Base-by-base conservation (phyloP, 2,329 filamentous ascomycete species). In the Aureobasidium leucospermi region DNA sequence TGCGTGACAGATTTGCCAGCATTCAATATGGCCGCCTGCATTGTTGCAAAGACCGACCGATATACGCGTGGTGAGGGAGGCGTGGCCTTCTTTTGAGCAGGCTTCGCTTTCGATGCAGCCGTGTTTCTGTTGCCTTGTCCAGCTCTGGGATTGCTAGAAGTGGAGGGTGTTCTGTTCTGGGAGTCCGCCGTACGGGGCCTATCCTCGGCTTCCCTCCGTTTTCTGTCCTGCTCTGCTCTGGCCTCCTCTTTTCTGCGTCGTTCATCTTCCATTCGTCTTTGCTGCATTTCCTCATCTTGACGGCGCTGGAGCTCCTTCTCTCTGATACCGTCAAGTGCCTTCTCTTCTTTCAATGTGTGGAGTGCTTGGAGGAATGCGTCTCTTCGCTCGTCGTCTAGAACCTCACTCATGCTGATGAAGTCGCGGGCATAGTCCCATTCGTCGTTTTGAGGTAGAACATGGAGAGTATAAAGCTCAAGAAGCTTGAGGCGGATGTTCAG, bases 401-500 rank as follows among this genome's bases (percentile, higher is more conserved):
- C 85, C 48, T 93, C 86, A 71, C 86, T 94, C 68, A 90, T 84
- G 67, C 81, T 85, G 68, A 97, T 95, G 72, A 97, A 97, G 66
- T 96, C 89, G 61, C 85, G 84, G 4, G 94, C 90, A 67, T 96
- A 96, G 61, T 96, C 90, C 94, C 94, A 99, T 75, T 97, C 91
- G 59, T 90, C 86, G 67, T 96, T 97, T 57, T 90, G 83, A 5
- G 93, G 85, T n/a, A 99, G 83, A 7, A 97, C 90, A 70, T 99
- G 94, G 4, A 99, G 81, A 1, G 91, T 95, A 73, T 96, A 99
- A 8, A 99, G 81, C 75, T 99, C 94, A 53, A 99, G 83, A 43
- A 99, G 89, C 76, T 95, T 96, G 64, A 96, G 86, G 47, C 91
- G 83, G 4, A 90, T 86, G 65, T 89, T 87, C 38, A 96, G 82